A percentile compares a stretch with the other conserved stretches of the same genome.
Evolutionary conservation across 2,329 filamentous ascomycete species (phyloP).

Genomic region (Emericellopsis atlantica): DNA sequence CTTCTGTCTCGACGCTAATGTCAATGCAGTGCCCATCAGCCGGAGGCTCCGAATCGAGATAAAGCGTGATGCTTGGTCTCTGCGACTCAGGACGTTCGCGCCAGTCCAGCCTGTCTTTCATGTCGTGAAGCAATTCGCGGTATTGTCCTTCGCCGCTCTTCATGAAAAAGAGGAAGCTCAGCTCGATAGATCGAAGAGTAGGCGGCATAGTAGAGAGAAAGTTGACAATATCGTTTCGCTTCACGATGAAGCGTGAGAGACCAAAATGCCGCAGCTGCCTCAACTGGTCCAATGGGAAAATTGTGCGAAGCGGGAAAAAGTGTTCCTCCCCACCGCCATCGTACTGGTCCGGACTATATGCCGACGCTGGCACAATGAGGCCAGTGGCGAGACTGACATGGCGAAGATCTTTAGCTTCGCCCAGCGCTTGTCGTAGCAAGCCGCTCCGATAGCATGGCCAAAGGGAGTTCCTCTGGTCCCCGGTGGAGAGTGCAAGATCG

Average conservation of each 20-base stretch:
- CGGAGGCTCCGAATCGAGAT: not conserved
- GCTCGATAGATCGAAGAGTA: conserved; percentile 15
- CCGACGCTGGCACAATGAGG: not conserved
- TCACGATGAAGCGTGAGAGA: conserved; percentile 12
- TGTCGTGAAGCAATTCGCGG: conserved; percentile 7
- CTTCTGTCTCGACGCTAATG: not conserved
- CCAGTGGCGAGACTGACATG: not conserved
- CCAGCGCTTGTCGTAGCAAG: not conserved
- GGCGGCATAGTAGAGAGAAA: conserved; percentile 13
- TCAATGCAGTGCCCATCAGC: not conserved
- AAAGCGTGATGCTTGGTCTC: too few relatives aligned
- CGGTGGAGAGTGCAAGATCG: not conserved
- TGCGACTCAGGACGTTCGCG: not conserved
- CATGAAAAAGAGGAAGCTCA: conserved; percentile 17
- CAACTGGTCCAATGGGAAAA: conserved; percentile 17
- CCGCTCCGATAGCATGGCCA: not conserved
- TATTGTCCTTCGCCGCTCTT: not conserved
- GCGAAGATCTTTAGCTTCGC: not conserved
- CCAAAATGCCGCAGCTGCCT: conserved; percentile 15
- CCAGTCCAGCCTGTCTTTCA: conserved; percentile 1
- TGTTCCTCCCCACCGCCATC: not conserved
- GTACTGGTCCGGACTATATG: not conserved
- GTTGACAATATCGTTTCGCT: conserved; percentile 11
- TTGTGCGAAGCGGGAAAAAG: conserved; percentile 9
- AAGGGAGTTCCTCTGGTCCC: not conserved